phyloP scores from a whole-genome alignment of 331 rosid genomes.

The Rosa hybrid region DNA sequence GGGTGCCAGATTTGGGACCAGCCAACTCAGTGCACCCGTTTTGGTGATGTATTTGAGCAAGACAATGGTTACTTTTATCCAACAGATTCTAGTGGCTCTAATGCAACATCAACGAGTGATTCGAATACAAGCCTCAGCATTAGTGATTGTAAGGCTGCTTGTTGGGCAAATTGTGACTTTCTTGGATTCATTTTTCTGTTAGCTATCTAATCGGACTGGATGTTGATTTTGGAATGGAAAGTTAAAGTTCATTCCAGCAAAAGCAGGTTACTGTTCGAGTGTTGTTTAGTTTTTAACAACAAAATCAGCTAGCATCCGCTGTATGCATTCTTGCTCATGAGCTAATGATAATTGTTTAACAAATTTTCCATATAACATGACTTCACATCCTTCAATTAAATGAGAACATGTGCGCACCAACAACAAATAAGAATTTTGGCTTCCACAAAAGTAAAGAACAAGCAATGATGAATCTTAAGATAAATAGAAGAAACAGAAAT shows the following conservation, averaged over 20 bases:
- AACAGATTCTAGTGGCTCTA: not conserved
- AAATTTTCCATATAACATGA: too few species aligned
- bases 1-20: constrained; percentile 13
- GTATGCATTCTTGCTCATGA: not conserved
- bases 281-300: not conserved
- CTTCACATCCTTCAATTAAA: too few species aligned
- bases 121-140: not conserved
- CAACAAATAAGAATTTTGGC: too few species aligned
- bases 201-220: not conserved
- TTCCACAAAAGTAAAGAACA: too few species aligned
- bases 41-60: not conserved
- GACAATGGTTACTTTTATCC: constrained; percentile 9
- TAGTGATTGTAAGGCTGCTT: constrained; percentile 13
- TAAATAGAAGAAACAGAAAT: too few species aligned
- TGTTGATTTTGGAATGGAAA: constrained; percentile 6
- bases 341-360: not conserved
- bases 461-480: too few species aligned
- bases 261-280: not conserved
- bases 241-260: not conserved
- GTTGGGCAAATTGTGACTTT: constrained; percentile 6
- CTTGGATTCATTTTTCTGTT: not conserved
- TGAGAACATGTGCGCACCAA: too few species aligned
- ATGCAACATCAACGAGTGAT: not conserved
- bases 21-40: not conserved
- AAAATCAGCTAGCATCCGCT: not conserved